These are phyloP conservation scores for Nicotiana tabacum DNA, from an alignment of 257 asterid species.

Conservation along the genomic window DNA sequence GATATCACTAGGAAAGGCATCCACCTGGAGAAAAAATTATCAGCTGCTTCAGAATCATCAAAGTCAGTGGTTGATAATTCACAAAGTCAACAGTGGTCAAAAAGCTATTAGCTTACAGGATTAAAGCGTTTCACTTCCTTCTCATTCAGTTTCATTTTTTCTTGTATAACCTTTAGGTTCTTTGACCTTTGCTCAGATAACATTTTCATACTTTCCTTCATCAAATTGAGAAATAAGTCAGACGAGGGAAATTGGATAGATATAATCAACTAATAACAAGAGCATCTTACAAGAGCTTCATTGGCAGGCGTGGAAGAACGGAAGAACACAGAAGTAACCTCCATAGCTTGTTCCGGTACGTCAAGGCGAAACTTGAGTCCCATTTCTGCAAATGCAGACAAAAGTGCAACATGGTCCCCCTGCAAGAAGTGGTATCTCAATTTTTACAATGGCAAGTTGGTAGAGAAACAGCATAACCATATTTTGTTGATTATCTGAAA, in stretches of 20 bases:
- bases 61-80: background rate
- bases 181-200: constrained; percentile 69
- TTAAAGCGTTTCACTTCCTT: constrained; percentile 90
- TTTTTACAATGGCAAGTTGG: background rate
- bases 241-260: constrained; percentile 9
- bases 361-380: constrained; percentile 92
- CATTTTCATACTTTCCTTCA: constrained; percentile 67
- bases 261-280: background rate
- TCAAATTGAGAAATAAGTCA: constrained; percentile 26
- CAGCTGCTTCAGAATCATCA: constrained; percentile 12
- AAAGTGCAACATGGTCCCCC: constrained; percentile 96
- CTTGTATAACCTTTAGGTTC: constrained; percentile 71
- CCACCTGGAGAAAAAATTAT: constrained; percentile 53
- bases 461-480: background rate
- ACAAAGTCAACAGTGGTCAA: constrained; percentile 8
- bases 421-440: constrained; percentile 31
- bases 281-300: constrained; percentile 71
- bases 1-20: constrained; percentile 98
- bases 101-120: constrained; percentile 61
- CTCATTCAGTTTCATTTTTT: constrained; percentile 76
- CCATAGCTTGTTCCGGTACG: constrained; percentile 95
- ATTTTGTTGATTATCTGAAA: background rate
- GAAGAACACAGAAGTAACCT: constrained; percentile 71
- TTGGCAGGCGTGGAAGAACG: constrained; percentile 81
- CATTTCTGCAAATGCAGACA: constrained; percentile 91